Evolutionary conservation across 2,329 filamentous ascomycete species (phyloP).

Genomic region (Alternaria arborescens): DNA sequence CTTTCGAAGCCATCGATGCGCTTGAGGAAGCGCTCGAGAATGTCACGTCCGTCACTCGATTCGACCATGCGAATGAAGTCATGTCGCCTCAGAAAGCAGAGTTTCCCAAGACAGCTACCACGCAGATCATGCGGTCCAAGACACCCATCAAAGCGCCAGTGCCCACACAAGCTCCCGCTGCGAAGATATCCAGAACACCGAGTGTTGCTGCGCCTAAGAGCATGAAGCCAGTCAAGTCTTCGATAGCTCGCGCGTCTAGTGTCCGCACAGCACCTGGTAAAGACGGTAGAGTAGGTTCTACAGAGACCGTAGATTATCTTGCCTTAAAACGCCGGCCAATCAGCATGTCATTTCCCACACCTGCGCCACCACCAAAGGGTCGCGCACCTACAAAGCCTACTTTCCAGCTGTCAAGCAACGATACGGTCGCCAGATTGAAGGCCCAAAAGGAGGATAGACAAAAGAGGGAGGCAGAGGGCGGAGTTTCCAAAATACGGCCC

Average conservation of each 20-base stretch:
- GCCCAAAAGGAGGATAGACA: slow-evolving; percentile 59
- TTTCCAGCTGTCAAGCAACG: slow-evolving; percentile 63
- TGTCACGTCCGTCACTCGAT: slow-evolving; percentile 51
- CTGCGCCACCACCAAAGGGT: slow-evolving; percentile 56
- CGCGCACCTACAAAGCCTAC: slow-evolving; percentile 60
- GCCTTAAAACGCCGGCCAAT: slow-evolving; percentile 58
- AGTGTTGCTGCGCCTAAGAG: slow-evolving; percentile 37
- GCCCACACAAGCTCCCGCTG: slow-evolving; percentile 8
- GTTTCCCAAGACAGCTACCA: slow-evolving; percentile 15
- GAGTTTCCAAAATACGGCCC: slow-evolving; percentile 45
- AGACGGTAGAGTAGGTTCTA: slow-evolving; percentile 32
- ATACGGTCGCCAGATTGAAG: slow-evolving; percentile 62
- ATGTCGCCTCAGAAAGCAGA: slow-evolving; percentile 38
- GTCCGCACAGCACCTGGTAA: slow-evolving; percentile 34
- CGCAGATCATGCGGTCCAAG: slow-evolving; percentile 15
- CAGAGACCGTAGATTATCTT: slow-evolving; percentile 48
- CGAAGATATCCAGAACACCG: slow-evolving; percentile 40
- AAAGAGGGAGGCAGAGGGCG: slow-evolving; percentile 54
- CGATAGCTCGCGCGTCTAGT: slow-evolving; percentile 38
- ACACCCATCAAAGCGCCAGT: slow-evolving; percentile 21
- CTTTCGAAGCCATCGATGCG: slow-evolving; percentile 61
- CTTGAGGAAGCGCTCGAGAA: slow-evolving; percentile 62
- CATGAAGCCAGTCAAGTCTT: slow-evolving; percentile 38
- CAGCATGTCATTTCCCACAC: slow-evolving; percentile 58
- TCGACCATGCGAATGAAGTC: slow-evolving; percentile 44